Evolutionary conservation across 441 rosid species (phyloP).

Genomic region (Erodium texanum): DNA sequence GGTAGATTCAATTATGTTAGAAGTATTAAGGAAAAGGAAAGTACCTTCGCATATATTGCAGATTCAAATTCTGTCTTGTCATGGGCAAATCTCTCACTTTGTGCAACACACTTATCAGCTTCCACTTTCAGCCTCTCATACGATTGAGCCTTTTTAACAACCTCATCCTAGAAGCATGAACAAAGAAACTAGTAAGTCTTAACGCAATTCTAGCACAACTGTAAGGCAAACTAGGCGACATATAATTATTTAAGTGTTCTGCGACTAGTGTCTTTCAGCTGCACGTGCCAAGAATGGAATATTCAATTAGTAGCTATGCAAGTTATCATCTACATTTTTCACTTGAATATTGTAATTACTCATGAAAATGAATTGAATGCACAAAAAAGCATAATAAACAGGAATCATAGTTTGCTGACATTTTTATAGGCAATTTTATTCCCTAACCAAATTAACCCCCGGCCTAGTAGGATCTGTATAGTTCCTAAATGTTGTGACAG

Average conservation of each 20-base stretch:
- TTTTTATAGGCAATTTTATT: background rate
- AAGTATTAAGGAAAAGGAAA: background rate
- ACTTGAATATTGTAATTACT: too few species aligned
- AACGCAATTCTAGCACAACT: background rate
- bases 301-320: background rate
- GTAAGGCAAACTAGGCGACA: background rate
- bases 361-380: too few species aligned
- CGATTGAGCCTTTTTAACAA: constrained; percentile 53
- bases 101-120: constrained; percentile 71
- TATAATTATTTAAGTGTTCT: background rate
- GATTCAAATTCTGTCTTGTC: constrained; percentile 65
- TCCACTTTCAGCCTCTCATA: constrained; percentile 54
- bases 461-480: too few species aligned
- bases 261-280: background rate
- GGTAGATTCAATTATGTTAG: too few species aligned
- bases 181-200: background rate
- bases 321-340: background rate
- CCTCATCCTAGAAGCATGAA: constrained; percentile 51
- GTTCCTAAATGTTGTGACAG: background rate
- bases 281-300: background rate
- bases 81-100: constrained; percentile 45
- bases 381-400: too few species aligned
- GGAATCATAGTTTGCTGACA: background rate
- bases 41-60: constrained; percentile 64
- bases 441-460: too few species aligned